Conservation (phyloP, 2,329 filamentous ascomycete species). For the Hypoxylon sp. region DNA sequence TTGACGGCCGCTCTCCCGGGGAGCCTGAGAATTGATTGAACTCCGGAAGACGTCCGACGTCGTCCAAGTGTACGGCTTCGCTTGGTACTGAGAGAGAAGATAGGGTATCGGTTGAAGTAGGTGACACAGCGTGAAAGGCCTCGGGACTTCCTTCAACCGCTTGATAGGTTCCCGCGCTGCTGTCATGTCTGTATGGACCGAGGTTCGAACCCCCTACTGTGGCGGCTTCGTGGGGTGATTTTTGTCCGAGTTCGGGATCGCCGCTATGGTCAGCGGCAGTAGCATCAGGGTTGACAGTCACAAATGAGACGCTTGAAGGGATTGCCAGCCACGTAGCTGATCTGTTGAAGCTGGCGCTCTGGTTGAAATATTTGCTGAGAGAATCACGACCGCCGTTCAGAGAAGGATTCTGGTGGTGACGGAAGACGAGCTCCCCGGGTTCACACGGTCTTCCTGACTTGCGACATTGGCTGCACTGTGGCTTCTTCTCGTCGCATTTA, state of each 20-base stretch:
- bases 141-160: neutral
- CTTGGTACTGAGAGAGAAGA: neutral
- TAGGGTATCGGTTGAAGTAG: neutral
- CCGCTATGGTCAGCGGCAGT: neutral
- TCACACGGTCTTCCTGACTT: neutral
- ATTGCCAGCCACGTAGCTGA: neutral
- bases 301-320: neutral
- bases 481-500: constrained; percentile 3
- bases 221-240: neutral
- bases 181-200: neutral
- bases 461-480: neutral
- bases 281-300: neutral
- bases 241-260: neutral
- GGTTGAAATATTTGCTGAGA: neutral
- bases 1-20: neutral
- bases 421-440: neutral
- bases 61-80: neutral
- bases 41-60: neutral
- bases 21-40: neutral
- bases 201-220: neutral
- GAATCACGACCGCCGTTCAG: neutral
- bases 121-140: neutral
- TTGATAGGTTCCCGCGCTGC: neutral
- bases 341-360: neutral
- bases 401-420: neutral